Base-by-base conservation (phyloP, 73 alveolate genomes). In the Uronychia binucleata region DNA sequence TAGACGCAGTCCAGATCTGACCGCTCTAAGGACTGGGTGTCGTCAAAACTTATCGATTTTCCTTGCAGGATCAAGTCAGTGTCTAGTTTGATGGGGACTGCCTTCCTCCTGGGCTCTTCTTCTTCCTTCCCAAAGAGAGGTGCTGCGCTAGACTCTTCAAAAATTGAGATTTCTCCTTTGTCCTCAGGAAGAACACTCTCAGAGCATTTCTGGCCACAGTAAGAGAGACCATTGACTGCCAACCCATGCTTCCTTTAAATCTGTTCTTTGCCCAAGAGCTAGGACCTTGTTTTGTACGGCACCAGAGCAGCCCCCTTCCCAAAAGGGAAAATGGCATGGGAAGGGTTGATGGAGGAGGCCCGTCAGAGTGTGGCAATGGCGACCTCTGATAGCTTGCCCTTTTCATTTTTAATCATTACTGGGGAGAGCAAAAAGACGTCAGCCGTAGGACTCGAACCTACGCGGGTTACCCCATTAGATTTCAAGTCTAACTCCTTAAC, bases 361-460 rank as follows among this genome's bases (percentile, higher is more conserved):
- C 67, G 19, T 46, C 67, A 46, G 19, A 46, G 67, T 46, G 67
- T 46, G 19, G 67, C 67, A 46, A 11, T 46, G 67, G 19, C 67
- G 19, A 19, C 67, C 19, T 5, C 5, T 5, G 67, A 46, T 11
- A 46, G 67, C 67, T 19, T 46, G 5, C 5, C 67, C 19, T 46
- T 46, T 19, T 46, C 67, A 11, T 11, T 11, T 46, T 46, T 46
- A 46, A 11, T 46, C 67, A 46, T 46, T 46, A 46, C 5, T 11
- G 67, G 5, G 19, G 19, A 11, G 5, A 46, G 5, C 19, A 46
- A 46, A 46, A 46, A 46, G 67, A 46, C 67, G 67, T 46, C 67
- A 46, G 67, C 67, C 67, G 67, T 46, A 46, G 67, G 67, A 46
- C 67, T 46, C 67, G 67, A 46, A 46, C 67, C 67, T 46, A 46